Evolutionary conservation across 352 stramenopile genomes (phyloP).

Genomic region (Phytophthora europaea): DNA sequence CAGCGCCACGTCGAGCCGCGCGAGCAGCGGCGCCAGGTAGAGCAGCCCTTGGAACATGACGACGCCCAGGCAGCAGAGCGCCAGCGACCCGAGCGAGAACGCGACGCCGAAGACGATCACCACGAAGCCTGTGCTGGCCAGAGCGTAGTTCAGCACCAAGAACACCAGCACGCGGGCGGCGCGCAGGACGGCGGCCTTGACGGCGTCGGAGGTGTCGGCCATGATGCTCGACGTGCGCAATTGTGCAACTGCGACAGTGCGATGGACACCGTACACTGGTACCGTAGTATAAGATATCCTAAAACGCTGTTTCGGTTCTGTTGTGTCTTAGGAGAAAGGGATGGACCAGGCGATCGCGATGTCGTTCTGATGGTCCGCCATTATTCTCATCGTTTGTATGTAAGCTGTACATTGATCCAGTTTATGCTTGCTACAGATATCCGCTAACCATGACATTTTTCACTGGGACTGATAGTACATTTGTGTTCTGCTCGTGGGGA

Average conservation of each 20-base stretch:
- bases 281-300: constrained; percentile 30
- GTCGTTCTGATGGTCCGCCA: neutral
- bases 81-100: constrained; percentile 60
- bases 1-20: constrained; percentile 64
- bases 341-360: constrained; percentile 5
- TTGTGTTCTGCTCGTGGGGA: constrained; percentile 2
- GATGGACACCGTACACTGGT: constrained; percentile 10
- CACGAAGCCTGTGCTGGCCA: constrained; percentile 61
- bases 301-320: neutral
- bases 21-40: constrained; percentile 57
- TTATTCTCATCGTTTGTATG: neutral
- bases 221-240: constrained; percentile 17
- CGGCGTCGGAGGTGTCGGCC: constrained; percentile 10
- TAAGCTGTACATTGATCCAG: neutral
- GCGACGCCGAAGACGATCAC: constrained; percentile 61
- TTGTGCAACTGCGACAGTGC: constrained; percentile 31
- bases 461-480: constrained; percentile 16
- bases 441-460: neutral
- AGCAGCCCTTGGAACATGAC: constrained; percentile 75
- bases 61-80: constrained; percentile 74
- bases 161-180: constrained; percentile 50
- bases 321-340: constrained; percentile 17
- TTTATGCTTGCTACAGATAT: neutral
- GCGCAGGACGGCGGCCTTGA: constrained; percentile 15
- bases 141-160: constrained; percentile 68